These are phyloP conservation scores for Pseudofabraea citricarpa DNA, from an alignment of 2,329 filamentous ascomycete species.

Conservation along the genomic window DNA sequence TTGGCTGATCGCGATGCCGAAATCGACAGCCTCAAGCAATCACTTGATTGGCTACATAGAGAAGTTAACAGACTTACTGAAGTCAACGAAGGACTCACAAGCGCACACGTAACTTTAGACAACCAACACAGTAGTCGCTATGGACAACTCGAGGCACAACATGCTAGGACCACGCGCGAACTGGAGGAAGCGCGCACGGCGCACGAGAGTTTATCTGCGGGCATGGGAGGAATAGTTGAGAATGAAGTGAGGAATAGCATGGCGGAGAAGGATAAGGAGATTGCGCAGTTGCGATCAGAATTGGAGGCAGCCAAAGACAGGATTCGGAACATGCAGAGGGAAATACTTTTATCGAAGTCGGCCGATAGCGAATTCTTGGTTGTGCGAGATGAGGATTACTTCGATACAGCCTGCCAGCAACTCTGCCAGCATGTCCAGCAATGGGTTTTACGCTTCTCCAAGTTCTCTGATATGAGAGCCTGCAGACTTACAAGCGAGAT, in stretches of 20 bases:
- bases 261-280: conserved; percentile 79
- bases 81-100: conserved; percentile 74
- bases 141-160: conserved; percentile 60
- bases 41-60: conserved; percentile 73
- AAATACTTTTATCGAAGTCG: conserved; percentile 55
- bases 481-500: conserved; percentile 82
- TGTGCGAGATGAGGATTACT: conserved; percentile 87
- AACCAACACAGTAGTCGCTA: conserved; percentile 71
- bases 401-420: conserved; percentile 88
- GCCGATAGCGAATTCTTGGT: conserved; percentile 70
- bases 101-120: conserved; percentile 72
- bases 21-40: conserved; percentile 75
- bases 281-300: conserved; percentile 71
- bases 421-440: conserved; percentile 94
- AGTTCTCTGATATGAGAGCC: conserved; percentile 88
- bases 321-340: conserved; percentile 50
- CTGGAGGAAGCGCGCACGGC: conserved; percentile 63
- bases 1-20: conserved; percentile 81
- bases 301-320: conserved; percentile 65
- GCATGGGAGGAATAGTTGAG: conserved; percentile 57
- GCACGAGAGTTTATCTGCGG: conserved; percentile 56
- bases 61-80: conserved; percentile 78
- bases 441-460: conserved; percentile 97
- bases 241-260: conserved; percentile 60
- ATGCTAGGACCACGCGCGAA: conserved; percentile 61